Conservation (phyloP, 306 rosid species). For the Acacia melanoxylon region DNA sequence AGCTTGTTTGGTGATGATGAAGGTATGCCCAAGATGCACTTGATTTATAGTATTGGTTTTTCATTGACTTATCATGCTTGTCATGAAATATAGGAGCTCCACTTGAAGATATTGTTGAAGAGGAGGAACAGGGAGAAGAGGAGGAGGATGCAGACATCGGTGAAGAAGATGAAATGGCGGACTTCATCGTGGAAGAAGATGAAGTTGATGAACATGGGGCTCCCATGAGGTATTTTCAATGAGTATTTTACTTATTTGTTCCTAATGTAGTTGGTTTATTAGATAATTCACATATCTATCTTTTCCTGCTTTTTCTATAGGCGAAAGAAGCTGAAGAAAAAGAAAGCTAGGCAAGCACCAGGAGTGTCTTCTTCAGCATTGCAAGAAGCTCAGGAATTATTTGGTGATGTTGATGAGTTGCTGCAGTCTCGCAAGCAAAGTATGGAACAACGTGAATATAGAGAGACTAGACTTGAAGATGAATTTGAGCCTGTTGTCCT, state of each 20-base stretch:
- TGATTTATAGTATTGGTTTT: constrained; percentile 1
- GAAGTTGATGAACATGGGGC: constrained; percentile 77
- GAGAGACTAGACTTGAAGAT: constrained; percentile 83
- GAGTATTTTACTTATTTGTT: neutral
- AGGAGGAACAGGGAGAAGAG: constrained; percentile 88
- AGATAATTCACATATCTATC: constrained; percentile 21
- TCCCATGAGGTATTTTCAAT: constrained; percentile 61
- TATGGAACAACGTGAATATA: constrained; percentile 57
- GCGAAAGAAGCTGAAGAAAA: constrained; percentile 59
- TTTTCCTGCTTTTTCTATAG: constrained; percentile 36
- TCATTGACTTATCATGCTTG: constrained; percentile 20
- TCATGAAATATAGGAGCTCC: constrained; percentile 55
- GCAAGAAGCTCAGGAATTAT: constrained; percentile 94
- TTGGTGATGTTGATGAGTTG: constrained; percentile 89
- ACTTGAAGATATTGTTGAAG: constrained; percentile 90
- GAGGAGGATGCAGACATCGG: constrained; percentile 93
- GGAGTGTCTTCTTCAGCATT: constrained; percentile 88
- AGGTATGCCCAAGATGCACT: constrained; percentile 47
- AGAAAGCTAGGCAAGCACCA: constrained; percentile 66
- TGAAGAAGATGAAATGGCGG: constrained; percentile 98
- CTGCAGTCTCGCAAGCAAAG: constrained; percentile 61
- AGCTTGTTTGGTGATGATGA: constrained; percentile 90
- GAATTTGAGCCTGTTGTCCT: constrained; percentile 91
- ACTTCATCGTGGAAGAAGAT: constrained; percentile 94
- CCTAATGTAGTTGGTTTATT: neutral